These are phyloP conservation scores for Trichoderma virens DNA, from an alignment of 495 filamentous ascomycete genomes.

Conservation along the genomic window DNA sequence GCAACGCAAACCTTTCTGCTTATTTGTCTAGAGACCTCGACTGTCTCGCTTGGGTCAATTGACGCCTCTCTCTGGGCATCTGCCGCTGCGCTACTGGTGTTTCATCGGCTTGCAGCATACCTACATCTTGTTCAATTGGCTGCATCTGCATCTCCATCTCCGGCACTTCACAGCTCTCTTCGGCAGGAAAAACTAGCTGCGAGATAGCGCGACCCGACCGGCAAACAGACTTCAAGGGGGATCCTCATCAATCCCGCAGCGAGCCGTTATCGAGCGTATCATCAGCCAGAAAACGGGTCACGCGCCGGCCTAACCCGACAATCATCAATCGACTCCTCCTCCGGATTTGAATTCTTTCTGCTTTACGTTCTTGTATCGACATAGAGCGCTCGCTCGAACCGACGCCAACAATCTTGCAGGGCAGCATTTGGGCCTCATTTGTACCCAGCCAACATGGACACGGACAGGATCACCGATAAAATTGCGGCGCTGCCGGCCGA, in stretches of 20 bases:
- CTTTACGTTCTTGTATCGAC: background rate
- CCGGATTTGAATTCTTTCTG: background rate
- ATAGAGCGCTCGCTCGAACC: background rate
- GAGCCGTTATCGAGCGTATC: background rate
- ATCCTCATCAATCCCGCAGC: background rate
- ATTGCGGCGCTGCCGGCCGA: conserved; percentile 80
- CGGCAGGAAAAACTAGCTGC: background rate
- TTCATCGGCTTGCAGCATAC: background rate
- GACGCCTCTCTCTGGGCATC: background rate
- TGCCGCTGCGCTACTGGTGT: background rate
- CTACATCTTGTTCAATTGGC: background rate
- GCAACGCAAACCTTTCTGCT: conserved; percentile 3
- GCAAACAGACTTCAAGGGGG: background rate
- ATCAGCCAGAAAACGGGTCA: background rate
- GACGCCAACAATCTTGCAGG: background rate
- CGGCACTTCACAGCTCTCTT: background rate
- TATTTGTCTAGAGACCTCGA: background rate
- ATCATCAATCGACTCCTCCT: background rate
- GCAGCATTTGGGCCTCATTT: background rate
- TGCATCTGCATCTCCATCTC: no score
- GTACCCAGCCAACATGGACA: conserved; percentile 19
- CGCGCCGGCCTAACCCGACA: background rate
- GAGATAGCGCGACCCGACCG: background rate
- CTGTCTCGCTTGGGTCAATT: background rate
- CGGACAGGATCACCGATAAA: conserved; percentile 96